Evolutionary conservation across 176 grass and related monocot species (phyloP).

Genomic region (Chrysopogon serrulatus): DNA sequence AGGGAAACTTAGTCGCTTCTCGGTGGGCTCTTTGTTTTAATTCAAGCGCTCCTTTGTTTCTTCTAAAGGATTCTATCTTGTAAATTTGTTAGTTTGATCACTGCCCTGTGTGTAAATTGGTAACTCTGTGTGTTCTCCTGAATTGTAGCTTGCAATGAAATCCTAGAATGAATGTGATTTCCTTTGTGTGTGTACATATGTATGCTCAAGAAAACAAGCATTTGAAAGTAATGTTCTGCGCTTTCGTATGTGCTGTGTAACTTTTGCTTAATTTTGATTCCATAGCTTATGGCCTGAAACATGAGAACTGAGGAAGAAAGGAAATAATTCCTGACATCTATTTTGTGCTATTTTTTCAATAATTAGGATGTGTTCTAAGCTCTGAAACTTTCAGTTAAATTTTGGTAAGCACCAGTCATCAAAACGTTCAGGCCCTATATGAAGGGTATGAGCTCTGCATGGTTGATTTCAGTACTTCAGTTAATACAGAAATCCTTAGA

Average conservation of each 20-base stretch:
- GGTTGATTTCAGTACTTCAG: not conserved
- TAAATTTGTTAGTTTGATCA: not conserved
- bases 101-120: not conserved
- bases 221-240: not conserved
- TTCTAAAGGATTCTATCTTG: not conserved
- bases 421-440: not conserved
- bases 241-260: not conserved
- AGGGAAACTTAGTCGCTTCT: not conserved
- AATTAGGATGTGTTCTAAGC: not conserved
- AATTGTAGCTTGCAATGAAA: not conserved
- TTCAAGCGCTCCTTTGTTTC: not conserved
- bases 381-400: not conserved
- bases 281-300: not conserved
- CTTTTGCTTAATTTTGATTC: not conserved
- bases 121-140: not conserved
- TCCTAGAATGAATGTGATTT: not conserved
- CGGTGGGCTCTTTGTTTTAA: not conserved
- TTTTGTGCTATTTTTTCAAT: not conserved
- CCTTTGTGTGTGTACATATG: not conserved
- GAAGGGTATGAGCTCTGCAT: not conserved
- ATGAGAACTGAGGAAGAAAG: not conserved
- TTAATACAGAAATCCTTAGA: not conserved
- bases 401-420: not conserved
- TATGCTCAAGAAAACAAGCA: not conserved
- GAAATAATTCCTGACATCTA: not conserved